Percentiles rank a stretch among this genome's conserved stretches.
Conservation (phyloP, 75 land plant genomes). For the Adiantum capillusveneris region DNA sequence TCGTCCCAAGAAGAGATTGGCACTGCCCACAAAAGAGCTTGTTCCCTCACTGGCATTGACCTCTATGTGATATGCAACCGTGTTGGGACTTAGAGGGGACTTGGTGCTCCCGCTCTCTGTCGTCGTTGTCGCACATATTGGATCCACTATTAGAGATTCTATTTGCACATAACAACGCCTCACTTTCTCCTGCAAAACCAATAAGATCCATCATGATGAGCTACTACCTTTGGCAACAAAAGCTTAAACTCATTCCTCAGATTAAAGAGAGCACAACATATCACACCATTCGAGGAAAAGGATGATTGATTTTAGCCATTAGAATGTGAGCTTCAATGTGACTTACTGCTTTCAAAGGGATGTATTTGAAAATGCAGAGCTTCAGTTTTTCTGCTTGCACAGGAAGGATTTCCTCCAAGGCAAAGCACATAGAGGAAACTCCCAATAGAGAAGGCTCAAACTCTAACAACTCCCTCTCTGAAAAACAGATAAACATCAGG, state of each 20-base stretch:
- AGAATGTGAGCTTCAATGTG: neutral
- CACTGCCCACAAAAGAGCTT: too few species aligned
- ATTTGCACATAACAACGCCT: constrained; percentile 1
- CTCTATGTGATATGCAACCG: too few species aligned
- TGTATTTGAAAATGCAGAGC: neutral
- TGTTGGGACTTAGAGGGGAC: constrained; percentile 30
- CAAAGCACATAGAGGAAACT: constrained; percentile 5
- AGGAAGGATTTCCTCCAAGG: constrained; percentile 18
- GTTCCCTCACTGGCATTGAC: too few species aligned
- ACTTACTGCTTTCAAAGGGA: constrained; percentile 6
- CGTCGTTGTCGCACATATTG: neutral
- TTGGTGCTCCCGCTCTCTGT: neutral
- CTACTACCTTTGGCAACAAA: neutral
- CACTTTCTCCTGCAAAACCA: neutral
- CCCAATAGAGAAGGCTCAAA: constrained; percentile 12
- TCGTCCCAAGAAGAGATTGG: too few species aligned
- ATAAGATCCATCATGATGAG: neutral
- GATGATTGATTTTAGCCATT: neutral
- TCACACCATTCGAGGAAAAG: neutral
- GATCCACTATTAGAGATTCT: constrained; percentile 9
- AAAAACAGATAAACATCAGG: neutral
- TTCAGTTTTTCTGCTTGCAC: constrained; percentile 13
- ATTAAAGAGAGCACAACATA: neutral
- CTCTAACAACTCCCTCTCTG: constrained; percentile 19
- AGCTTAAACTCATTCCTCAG: neutral